A percentile compares a stretch with the other conserved stretches of the same genome.
These are phyloP conservation scores for Pseudozyma hubeiensis DNA, from an alignment of 1,284 basidiomycete species.

Conservation along the genomic window DNA sequence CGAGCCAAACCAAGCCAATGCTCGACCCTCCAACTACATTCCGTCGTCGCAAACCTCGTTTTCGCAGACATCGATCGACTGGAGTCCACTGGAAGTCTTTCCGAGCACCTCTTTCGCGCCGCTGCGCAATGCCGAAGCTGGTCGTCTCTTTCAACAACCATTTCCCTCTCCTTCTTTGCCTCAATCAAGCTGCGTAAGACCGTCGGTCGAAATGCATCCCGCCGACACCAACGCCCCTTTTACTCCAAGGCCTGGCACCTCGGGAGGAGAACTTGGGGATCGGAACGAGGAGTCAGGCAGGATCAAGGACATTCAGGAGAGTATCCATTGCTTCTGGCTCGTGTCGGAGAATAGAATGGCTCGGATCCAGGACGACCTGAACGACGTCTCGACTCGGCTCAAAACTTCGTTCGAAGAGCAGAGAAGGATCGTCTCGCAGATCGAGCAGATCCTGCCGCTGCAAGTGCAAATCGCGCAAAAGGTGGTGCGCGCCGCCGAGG, in stretches of 20 bases:
- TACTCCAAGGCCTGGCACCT: not conserved
- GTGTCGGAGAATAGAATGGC: conserved; percentile 25
- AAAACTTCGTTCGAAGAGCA: conserved; percentile 5
- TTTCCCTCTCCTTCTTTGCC: not conserved
- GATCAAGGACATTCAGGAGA: conserved; percentile 22
- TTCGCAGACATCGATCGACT: not conserved
- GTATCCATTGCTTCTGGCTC: conserved; percentile 29
- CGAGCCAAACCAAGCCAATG: not conserved
- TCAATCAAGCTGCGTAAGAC: not conserved
- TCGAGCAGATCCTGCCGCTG: conserved; percentile 12
- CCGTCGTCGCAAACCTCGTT: conserved; percentile 1
- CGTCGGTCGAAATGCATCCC: not conserved
- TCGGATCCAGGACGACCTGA: conserved; percentile 22
- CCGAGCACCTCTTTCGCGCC: not conserved
- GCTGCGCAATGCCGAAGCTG: not conserved
- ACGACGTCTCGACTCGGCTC: not conserved
- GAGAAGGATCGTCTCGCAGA: conserved; percentile 4
- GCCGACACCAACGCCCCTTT: not conserved
- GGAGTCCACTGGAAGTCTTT: not conserved
- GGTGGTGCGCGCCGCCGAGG: conserved; percentile 15
- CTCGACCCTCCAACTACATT: not conserved
- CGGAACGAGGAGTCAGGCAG: not conserved
- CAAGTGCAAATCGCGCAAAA: conserved; percentile 27
- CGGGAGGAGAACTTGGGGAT: not conserved
- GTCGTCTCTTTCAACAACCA: conserved; percentile 4